Evolutionary conservation across 2,329 filamentous ascomycete species (phyloP), one percentile per base, ranked within the genome.

Genomic region (Aspergillus ochraceus): DNA sequence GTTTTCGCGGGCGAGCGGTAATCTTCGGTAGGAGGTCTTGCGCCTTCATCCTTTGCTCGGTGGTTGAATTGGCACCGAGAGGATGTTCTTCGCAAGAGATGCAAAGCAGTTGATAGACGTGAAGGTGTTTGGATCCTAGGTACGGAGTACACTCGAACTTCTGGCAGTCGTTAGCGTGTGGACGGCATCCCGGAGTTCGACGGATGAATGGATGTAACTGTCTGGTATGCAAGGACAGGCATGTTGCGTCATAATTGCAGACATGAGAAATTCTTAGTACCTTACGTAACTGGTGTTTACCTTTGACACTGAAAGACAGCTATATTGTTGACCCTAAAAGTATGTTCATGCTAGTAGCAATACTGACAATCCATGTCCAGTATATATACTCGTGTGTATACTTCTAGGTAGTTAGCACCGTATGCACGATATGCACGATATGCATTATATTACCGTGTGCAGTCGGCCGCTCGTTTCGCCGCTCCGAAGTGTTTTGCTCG

Each of bases 1-100:
- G 71, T 65, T 72, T 54, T 39, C 36, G 55, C 60, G 59, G 57
- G 52, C 52, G 49, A 59, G 60, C 54, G 61, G 65, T 60, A 61
- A 60, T 58, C 55, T 36, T 64, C 64, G 64, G 66, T 63, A 62
- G 61, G 6, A 9, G 26, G 6, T 1, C 6, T 29, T 29, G 26
- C 26, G 26, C 26, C 26, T 29, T 29, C 26, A 29, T 29, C 26
- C 26, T 29, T 9, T 29, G 26, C 26, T 51, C 32, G 32, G 30
- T 17, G 4, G 20, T 32, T 45, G 47, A 52, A 39, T 45, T 52
- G 47, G 19, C 4, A 9, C 55, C 49, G 32, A 46, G 20, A 4
- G 10, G 10, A n/a, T 26, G 32, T 22, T 9, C 6, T 17, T 50
- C 5, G 17, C n/a, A 14, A 11, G 42, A 6, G n/a, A 46, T 46